Conservation (phyloP, 83 land plant genomes). For the Diphasiastrum complanatum region DNA sequence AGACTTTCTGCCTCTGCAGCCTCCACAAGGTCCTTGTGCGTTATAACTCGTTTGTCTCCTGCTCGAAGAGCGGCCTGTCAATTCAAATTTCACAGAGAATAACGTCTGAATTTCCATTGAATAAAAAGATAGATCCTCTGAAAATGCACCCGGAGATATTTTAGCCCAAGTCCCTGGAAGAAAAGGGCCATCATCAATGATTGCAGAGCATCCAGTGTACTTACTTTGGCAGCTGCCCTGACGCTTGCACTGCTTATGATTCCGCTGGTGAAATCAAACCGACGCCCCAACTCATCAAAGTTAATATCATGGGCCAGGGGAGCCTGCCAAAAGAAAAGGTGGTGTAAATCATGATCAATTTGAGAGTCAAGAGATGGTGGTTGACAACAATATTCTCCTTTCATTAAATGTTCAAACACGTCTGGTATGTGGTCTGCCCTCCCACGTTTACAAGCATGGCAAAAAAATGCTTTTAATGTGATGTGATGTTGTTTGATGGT, state of each 20-base stretch:
- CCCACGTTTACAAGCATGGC: too few relatives aligned
- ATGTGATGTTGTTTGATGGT: too few relatives aligned
- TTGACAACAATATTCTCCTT: not conserved
- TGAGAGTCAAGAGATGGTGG: not conserved
- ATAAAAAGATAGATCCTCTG: not conserved
- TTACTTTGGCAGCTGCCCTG: conserved; percentile 34
- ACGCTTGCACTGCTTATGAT: conserved; percentile 29
- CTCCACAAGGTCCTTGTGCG: conserved; percentile 29
- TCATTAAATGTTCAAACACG: not conserved
- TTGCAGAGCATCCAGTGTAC: too few relatives aligned
- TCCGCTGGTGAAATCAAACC: conserved; percentile 34
- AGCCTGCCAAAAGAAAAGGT: conserved; percentile 15
- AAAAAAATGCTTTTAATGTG: too few relatives aligned
- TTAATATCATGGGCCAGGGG: conserved; percentile 25
- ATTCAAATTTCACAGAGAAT: not conserved
- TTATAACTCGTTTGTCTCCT: conserved; percentile 19
- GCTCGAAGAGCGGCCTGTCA: conserved; percentile 30
- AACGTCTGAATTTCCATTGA: not conserved
- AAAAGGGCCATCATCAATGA: conserved; percentile 1
- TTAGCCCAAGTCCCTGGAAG: not conserved
- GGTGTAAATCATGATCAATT: too few relatives aligned
- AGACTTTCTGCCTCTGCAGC: conserved; percentile 29
- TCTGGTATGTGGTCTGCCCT: too few relatives aligned
- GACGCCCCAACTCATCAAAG: conserved; percentile 35
- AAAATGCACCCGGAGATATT: not conserved